phyloP scores from a whole-genome alignment of 1,284 basidiomycete species.

The Pterulicium gracile region DNA sequence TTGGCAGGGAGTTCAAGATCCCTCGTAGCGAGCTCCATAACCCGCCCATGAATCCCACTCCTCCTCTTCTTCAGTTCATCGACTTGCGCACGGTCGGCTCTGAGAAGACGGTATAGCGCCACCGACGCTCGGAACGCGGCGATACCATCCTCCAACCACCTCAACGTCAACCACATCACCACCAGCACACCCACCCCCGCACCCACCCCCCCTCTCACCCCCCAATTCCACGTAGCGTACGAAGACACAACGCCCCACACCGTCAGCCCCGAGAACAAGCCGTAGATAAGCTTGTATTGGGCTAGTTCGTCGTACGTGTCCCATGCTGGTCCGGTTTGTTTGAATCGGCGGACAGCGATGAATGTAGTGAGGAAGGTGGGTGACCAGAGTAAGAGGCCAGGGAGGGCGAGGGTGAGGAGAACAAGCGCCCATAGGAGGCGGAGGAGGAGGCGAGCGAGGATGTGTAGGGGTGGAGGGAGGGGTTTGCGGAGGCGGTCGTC shows the following conservation, averaged over 20 bases:
- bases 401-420: constrained; percentile 61
- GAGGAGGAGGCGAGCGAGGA: constrained; percentile 53
- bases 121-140: constrained; percentile 64
- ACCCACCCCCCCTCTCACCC: not conserved
- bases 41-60: constrained; percentile 42
- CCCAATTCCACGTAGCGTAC: constrained; percentile 32
- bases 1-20: constrained; percentile 54
- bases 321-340: constrained; percentile 67
- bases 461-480: constrained; percentile 34
- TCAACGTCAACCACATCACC: constrained; percentile 78
- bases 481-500: constrained; percentile 72
- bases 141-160: constrained; percentile 79
- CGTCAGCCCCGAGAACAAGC: constrained; percentile 55
- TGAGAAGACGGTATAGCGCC: constrained; percentile 50
- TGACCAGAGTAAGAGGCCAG: constrained; percentile 76
- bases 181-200: constrained; percentile 39
- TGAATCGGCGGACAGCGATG: constrained; percentile 56
- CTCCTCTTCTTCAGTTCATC: constrained; percentile 41
- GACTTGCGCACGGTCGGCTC: constrained; percentile 48
- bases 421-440: constrained; percentile 53
- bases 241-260: constrained; percentile 50
- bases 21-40: constrained; percentile 54
- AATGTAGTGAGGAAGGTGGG: constrained; percentile 62
- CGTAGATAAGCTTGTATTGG: constrained; percentile 80
- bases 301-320: constrained; percentile 83